Percentiles rank a stretch among this genome's conserved stretches.
These are phyloP conservation scores for Sugiyamaella smithiae DNA, from an alignment of 805 yeast genomes.

Conservation along the genomic window DNA sequence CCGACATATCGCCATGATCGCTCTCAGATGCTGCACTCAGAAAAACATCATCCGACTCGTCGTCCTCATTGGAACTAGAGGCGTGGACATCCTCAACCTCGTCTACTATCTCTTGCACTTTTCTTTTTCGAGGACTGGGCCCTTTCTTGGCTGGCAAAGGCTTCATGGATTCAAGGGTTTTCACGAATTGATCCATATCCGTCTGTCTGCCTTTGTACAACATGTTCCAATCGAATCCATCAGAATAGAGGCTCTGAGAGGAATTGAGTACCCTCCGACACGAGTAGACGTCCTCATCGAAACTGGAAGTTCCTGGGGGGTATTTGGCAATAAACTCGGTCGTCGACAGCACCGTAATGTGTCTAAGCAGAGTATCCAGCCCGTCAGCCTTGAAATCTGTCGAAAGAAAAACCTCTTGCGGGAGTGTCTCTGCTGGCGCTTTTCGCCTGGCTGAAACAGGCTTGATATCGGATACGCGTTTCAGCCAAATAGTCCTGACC, in stretches of 20 bases:
- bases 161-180: background rate
- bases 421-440: slow-evolving; percentile 1
- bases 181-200: slow-evolving; percentile 7
- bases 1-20: too few species aligned
- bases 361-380: slow-evolving; percentile 16
- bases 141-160: too few species aligned
- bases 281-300: slow-evolving; percentile 7
- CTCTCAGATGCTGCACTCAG: too few species aligned
- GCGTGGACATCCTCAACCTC: too few species aligned
- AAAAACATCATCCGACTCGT: too few species aligned
- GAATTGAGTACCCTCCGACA: slow-evolving; percentile 16
- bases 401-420: slow-evolving; percentile 17
- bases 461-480: slow-evolving; percentile 11
- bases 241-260: slow-evolving; percentile 4
- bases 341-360: slow-evolving; percentile 12
- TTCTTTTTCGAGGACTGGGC: background rate
- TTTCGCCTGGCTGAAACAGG: slow-evolving; percentile 1
- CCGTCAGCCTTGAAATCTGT: slow-evolving; percentile 15
- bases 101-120: background rate
- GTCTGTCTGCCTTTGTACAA: slow-evolving; percentile 17
- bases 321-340: background rate
- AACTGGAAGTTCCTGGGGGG: background rate
- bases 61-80: too few species aligned
- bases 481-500: slow-evolving; percentile 19
- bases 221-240: slow-evolving; percentile 18